Conservation (phyloP, 352 stramenopile genomes). For the Stephanocyclus meneghinianus region DNA sequence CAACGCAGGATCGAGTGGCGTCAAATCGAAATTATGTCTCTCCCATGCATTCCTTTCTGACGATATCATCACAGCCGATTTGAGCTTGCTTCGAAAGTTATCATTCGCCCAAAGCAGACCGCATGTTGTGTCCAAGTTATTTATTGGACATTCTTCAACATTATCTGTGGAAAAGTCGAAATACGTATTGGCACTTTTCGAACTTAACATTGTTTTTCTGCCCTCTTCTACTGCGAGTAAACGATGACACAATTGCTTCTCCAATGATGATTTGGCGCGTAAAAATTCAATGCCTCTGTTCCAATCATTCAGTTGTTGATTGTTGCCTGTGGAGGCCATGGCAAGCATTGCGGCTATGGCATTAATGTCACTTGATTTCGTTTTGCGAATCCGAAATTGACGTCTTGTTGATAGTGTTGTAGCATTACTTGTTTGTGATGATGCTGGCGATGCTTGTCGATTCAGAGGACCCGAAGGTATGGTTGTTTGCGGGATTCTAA, state of each 20-base stretch:
- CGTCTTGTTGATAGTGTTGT: background rate
- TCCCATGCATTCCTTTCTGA: slow-evolving; percentile 65
- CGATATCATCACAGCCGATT: slow-evolving; percentile 46
- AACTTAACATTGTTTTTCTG: background rate
- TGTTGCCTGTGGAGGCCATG: slow-evolving; percentile 21
- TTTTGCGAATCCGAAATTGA: slow-evolving; percentile 37
- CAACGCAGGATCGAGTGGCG: slow-evolving; percentile 38
- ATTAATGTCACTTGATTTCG: slow-evolving; percentile 32
- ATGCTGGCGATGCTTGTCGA: background rate
- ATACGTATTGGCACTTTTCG: background rate
- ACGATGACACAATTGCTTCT: slow-evolving; percentile 46
- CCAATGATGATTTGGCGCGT: slow-evolving; percentile 38
- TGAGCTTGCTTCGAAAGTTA: slow-evolving; percentile 58
- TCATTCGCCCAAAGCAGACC: slow-evolving; percentile 56
- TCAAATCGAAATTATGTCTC: slow-evolving; percentile 62
- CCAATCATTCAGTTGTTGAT: slow-evolving; percentile 29
- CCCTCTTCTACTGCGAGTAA: slow-evolving; percentile 51
- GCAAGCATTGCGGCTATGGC: slow-evolving; percentile 41
- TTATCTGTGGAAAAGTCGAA: background rate
- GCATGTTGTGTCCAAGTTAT: slow-evolving; percentile 19
- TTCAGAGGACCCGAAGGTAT: background rate
- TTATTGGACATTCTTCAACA: slow-evolving; percentile 15
- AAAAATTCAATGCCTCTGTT: slow-evolving; percentile 44
- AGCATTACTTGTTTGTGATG: background rate
- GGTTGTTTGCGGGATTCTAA: no score